Evolutionary conservation across 2,329 filamentous ascomycete species (phyloP), one percentile per base, ranked within the genome.

Genomic region (Cercospora janseana): DNA sequence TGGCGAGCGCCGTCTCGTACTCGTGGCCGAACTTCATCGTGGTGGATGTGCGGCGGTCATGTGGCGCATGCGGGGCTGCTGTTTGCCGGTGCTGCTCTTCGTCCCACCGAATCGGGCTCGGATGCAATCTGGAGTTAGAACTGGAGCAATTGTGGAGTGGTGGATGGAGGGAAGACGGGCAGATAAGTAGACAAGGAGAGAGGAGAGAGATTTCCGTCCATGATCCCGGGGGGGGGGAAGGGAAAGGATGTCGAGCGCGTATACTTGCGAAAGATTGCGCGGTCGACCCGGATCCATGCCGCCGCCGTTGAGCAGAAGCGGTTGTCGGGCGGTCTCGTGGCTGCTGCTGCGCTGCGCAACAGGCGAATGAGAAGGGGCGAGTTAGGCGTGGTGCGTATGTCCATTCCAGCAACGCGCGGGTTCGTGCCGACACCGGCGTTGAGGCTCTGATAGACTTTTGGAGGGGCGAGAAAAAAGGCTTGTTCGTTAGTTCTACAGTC

Each of bases 11-110:
- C 61, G 85, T 79, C 65, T 84, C 82, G 67, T 89, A 93, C 63
- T 84, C 80, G 66, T 86, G 87, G 21, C 84, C 88, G 70, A 94
- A 95, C 76, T 95, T 95, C 89, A 95, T 95, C 56, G 31, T 60
- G 47, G 38, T 28, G 16, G 28, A 12, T 7, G 44, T 13, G 32
- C 21, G 44, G 44, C 28, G 31, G 23, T 26, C 44, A 38, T 46
- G 20, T 20, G 37, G n/a, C n/a, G n/a, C 44, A 38, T 46, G 34
- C 18, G 34, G 34, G 15, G 34, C n/a, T 13, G 34, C 15, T 38
- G 34, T n/a, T 16, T 21, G 34, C 24, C 10, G 34, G 21, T 18
- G 12, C 16, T 37, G 34, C 34, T 16, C 20, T 37, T 37, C 34
- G 16, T 21, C 34, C 34, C 23, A 18, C 8, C 34, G 15, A n/a